These are phyloP conservation scores for grape (Vitis vinifera) DNA, from an alignment of 164 flowering plant species.

Conservation along the genomic window ASM3070453v1 NC_081809.1:3847501-3848000, in stretches of 20 bases:
- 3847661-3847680: background rate
- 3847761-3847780: background rate
- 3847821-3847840: constrained; percentile 18
- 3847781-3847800: constrained; percentile 16
- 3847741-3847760: background rate
- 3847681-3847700: background rate
- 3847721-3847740: too few relatives aligned
- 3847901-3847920: constrained; percentile 46
- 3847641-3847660: background rate
- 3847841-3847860: constrained; percentile 18
- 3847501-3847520: too few relatives aligned
- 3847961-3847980: background rate
- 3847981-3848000: background rate
- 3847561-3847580: too few relatives aligned
- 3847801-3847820: constrained; percentile 3
- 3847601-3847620: too few relatives aligned
- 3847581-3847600: too few relatives aligned
- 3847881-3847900: constrained; percentile 49
- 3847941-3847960: background rate
- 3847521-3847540: too few relatives aligned
- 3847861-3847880: constrained; percentile 57
- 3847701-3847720: too few relatives aligned
- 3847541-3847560: too few relatives aligned
- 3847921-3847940: background rate
- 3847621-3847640: too few relatives aligned